phyloP scores from a whole-genome alignment of 768 basidiomycete genomes.

The Mycena albidolilacea region DNA sequence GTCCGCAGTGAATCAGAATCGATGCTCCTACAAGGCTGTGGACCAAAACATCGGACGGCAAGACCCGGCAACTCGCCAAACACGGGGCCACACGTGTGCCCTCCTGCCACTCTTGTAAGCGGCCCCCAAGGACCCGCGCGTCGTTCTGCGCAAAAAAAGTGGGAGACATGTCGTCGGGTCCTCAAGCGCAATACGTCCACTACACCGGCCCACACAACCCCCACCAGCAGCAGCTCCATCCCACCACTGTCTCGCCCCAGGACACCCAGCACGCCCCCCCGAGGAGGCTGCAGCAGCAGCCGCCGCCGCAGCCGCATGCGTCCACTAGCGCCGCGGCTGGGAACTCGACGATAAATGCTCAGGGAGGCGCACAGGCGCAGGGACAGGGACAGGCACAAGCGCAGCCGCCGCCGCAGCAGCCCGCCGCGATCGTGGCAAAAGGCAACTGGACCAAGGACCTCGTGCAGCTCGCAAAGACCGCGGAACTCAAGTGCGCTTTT shows the following conservation, averaged over 20 bases:
- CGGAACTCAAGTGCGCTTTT: slow-evolving; percentile 83
- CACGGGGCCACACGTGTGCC: neutral
- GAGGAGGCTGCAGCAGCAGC: neutral
- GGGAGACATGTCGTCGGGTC: neutral
- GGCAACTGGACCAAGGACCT: slow-evolving; percentile 92
- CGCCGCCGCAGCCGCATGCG: too few species aligned
- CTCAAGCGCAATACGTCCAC: slow-evolving; percentile 22
- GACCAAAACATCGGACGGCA: too few species aligned
- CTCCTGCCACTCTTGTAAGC: neutral
- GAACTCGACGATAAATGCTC: neutral
- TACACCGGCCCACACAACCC: slow-evolving; percentile 15
- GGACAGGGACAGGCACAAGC: neutral
- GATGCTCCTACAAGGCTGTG: too few species aligned
- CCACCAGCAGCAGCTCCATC: neutral
- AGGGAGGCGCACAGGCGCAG: neutral
- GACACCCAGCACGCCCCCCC: slow-evolving; percentile 30
- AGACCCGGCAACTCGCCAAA: neutral
- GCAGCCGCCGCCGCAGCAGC: slow-evolving; percentile 19
- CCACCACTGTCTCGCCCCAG: slow-evolving; percentile 34
- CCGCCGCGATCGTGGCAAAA: slow-evolving; percentile 64
- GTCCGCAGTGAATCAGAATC: too few species aligned
- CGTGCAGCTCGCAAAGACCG: slow-evolving; percentile 88
- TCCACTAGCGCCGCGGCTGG: neutral
- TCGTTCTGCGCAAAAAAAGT: neutral
- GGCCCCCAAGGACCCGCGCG: neutral